Conservation (phyloP, 2,329 filamentous ascomycete genomes). For the Colletotrichum kahawae region DNA sequence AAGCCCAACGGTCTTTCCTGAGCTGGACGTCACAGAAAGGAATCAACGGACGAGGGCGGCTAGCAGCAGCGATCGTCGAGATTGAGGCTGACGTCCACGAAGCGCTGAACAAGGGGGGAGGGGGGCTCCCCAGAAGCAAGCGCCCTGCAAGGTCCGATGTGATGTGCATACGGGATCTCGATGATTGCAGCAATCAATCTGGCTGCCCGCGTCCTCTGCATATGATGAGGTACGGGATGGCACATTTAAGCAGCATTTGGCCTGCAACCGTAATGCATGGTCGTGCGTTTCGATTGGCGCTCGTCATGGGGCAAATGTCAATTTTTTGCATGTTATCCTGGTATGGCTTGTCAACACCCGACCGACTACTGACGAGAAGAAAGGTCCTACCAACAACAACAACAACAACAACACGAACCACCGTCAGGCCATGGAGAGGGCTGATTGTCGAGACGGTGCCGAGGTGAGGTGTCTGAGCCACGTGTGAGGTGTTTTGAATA, state of each 20-base stretch:
- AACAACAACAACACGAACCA: neutral
- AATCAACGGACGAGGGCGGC: neutral
- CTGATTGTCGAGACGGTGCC: neutral
- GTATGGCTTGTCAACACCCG: neutral
- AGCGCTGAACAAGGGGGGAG: neutral
- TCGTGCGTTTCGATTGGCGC: neutral
- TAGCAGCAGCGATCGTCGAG: neutral
- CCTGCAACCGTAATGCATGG: neutral
- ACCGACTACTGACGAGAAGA: neutral
- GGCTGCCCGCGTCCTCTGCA: neutral
- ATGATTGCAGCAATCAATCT: constrained; percentile 1
- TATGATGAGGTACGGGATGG: neutral
- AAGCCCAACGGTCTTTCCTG: neutral
- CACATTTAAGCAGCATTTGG: neutral
- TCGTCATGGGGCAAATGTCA: neutral
- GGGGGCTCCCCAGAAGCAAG: neutral
- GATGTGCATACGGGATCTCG: neutral
- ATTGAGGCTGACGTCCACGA: neutral
- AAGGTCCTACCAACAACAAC: neutral
- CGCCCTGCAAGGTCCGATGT: constrained; percentile 1
- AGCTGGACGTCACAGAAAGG: neutral
- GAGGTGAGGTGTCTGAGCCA: neutral
- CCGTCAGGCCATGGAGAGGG: neutral
- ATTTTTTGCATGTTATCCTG: neutral
- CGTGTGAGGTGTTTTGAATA: neutral